Evolutionary conservation across 257 asterid genomes (phyloP).

Genomic region (Rehmannia glutinosa): DNA sequence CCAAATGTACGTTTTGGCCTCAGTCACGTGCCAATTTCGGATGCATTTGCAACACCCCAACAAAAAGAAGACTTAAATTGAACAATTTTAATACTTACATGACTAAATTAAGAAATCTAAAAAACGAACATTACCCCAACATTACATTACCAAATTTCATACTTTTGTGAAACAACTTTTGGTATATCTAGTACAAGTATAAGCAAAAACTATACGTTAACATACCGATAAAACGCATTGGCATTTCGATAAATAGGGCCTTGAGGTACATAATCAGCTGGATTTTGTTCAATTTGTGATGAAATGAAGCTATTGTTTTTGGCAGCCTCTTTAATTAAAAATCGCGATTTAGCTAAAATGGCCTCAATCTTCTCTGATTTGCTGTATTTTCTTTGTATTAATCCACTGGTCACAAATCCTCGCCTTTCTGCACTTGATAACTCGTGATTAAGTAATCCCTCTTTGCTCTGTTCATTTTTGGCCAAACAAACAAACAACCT

Average conservation of each 20-base stretch:
- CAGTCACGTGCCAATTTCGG: no score
- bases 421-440: constrained; percentile 21
- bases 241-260: constrained; percentile 42
- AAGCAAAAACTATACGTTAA: constrained; percentile 12
- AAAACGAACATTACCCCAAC: no score
- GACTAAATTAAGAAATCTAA: no score
- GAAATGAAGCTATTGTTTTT: constrained; percentile 16
- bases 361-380: constrained; percentile 29
- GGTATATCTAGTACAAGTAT: no score
- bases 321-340: constrained; percentile 32
- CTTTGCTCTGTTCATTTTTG: constrained; percentile 17
- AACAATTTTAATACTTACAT: no score
- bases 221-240: constrained; percentile 36
- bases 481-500: not conserved
- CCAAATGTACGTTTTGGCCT: no score
- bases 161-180: no score
- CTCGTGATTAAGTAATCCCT: constrained; percentile 4
- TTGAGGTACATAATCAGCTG: constrained; percentile 16
- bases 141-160: no score
- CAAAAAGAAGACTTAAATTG: no score
- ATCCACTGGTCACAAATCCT: constrained; percentile 20
- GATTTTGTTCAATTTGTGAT: constrained; percentile 14
- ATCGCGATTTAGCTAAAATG: constrained; percentile 30
- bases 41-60: no score
- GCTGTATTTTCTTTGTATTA: constrained; percentile 12